Base-by-base conservation (phyloP, 2,329 filamentous ascomycete species). In the Didymellaceae sp. region DNA sequence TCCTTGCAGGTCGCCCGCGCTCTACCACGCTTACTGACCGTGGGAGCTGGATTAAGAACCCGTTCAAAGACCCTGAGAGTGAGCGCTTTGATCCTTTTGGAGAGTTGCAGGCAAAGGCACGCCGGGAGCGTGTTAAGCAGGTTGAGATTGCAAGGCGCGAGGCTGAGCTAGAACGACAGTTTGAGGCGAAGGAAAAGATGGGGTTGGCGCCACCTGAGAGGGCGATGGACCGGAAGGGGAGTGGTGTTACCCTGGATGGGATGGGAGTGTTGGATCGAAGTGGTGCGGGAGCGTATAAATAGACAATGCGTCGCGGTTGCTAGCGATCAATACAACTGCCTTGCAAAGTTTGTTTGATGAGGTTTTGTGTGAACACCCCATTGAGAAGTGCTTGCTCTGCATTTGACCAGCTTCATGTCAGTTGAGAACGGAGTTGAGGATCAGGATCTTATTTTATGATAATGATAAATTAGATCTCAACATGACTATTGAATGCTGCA, bases 81-180 rank as follows among this genome's bases (percentile, higher is more conserved):
- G 66, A 72, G 17, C 62, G 70, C 1, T 73, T 73, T 25, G 70
- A 73, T 58, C 70, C 70, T 0, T 73, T 73, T 56, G 70, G 70
- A 8, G 68, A 72, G 51, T 35, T 73, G 43, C 63, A 71, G 30
- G 66, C 65, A 21, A 68, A 67, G 44, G 70, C 70, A 6, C 48
- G 67, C 2, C 31, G 43, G 24, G 68, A 72, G 54, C 41, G 69
- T 6, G 28, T 54, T 0, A 53, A 53, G 45, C 65, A 71, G 47
- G 22, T 70, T 21, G 61, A 68, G 39, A 55, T 67, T 11, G 48
- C 61, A 8, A 54, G 55, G 42, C 44, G 53, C 22, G 65, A 72
- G 44, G 58, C 62, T 0, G 62, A 65, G 47, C 9, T 39, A 6
- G 41, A 57, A 28, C 49, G 57, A 38, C 46, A 64, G 14, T 59